Evolutionary conservation across 2,329 filamentous ascomycete genomes (phyloP), one percentile per base, ranked within the genome.

Genomic region (Coniochaeta hoffmannii): DNA sequence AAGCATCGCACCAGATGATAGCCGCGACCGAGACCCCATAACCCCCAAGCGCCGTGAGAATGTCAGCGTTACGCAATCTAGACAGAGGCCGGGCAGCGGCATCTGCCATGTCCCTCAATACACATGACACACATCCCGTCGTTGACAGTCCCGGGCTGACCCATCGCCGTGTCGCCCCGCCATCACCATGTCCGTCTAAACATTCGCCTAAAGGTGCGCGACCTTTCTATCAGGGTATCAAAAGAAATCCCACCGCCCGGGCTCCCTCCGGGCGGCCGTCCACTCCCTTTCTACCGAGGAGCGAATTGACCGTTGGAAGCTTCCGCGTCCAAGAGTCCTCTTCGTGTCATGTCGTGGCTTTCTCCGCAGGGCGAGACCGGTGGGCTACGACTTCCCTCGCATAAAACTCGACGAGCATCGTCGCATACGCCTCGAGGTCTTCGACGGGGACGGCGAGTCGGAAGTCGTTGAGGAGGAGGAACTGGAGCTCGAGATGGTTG

Each of bases 321-420:
- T 10, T 10, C 15, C 32, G 15, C 10, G 10, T 15, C 32, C 32
- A 15, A 35, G 10, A 9, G 10, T 15, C 15, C 32, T 15, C 32
- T 9, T 15, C 10, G 32, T 15, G 32, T 9, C 10, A 35, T 35
- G 9, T 10, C 32, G 10, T 15, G 32, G 32, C 15, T 35, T 35
- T 35, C 32, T 15, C 36, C 17, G 22, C 36, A n/a, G 36, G 36
- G 4, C 44, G 12, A 52, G 62, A 61, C 15, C 66, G 65, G 56
- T 73, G 71, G 6, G 70, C 70, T 26, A 96, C 82, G 15, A 97
- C 87, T 69, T 99, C 94, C 54, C 93, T 81, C 0, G 91, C 93
- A 66, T 97, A 99, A 66, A 97, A 99, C 66, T 97, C 93, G 15
- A 99, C 94, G 12, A 99, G 78, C 93, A 97, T 97, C 1, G 94